Conservation (phyloP, 2,329 filamentous ascomycete species). For the Calonectria naviculata region DNA sequence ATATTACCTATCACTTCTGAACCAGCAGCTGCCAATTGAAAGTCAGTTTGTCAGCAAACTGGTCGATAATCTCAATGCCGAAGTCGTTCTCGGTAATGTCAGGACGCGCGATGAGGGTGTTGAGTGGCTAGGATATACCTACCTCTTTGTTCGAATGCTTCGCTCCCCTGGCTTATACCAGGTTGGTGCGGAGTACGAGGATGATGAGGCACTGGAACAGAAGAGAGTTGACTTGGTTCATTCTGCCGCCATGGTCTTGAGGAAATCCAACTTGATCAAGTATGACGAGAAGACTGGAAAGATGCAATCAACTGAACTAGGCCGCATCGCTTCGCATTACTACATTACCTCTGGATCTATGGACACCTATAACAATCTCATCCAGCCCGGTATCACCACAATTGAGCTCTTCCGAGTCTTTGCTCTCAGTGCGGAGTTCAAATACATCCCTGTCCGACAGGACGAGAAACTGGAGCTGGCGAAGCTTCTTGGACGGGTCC, state of each 20-base stretch:
- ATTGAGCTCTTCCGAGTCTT: conserved; percentile 98
- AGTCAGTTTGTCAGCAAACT: conserved; percentile 94
- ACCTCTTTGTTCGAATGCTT: conserved; percentile 97
- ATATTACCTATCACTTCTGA: conserved; percentile 96
- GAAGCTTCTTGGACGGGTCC: conserved; percentile 89
- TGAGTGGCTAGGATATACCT: conserved; percentile 99
- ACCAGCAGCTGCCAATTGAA: conserved; percentile 97
- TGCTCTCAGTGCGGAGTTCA: conserved; percentile 96
- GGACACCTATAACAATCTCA: conserved; percentile 95
- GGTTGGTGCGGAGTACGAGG: conserved; percentile 94
- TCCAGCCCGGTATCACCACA: conserved; percentile 90
- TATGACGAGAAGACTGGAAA: conserved; percentile 95
- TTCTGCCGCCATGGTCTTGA: conserved; percentile 87
- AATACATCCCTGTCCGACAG: conserved; percentile 97
- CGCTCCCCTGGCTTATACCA: conserved; percentile 95
- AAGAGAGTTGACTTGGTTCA: conserved; percentile 98
- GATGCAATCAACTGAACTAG: conserved; percentile 91
- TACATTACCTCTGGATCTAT: conserved; percentile 98
- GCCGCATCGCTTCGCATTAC: conserved; percentile 96
- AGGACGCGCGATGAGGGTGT: conserved; percentile 93
- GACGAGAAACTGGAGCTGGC: conserved; percentile 97
- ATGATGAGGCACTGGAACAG: conserved; percentile 91
- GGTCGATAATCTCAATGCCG: conserved; percentile 95
- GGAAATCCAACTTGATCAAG: conserved; percentile 89
- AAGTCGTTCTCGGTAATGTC: conserved; percentile 94